Conservation (phyloP, 352 stramenopile species). For the Hyaloperonospora brassicae region DNA sequence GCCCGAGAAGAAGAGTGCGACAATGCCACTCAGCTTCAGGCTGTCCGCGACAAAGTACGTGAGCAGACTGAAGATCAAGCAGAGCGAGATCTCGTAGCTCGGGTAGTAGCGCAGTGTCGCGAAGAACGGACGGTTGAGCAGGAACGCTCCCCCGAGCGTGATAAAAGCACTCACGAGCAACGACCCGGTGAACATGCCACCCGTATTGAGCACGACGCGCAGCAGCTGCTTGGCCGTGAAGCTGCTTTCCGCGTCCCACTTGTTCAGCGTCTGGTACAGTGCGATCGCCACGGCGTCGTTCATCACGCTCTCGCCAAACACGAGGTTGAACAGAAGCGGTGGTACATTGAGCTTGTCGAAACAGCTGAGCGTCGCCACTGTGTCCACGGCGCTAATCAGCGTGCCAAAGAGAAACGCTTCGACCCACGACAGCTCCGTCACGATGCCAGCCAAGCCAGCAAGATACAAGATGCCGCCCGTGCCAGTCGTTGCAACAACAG, state of each 20-base stretch:
- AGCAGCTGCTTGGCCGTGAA: slow-evolving; percentile 57
- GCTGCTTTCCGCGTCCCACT: slow-evolving; percentile 76
- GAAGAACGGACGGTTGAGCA: slow-evolving; percentile 72
- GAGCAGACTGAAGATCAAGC: slow-evolving; percentile 79
- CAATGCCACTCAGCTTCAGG: slow-evolving; percentile 86
- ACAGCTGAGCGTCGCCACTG: slow-evolving; percentile 87
- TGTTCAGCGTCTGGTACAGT: slow-evolving; percentile 88
- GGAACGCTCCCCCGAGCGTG: slow-evolving; percentile 63
- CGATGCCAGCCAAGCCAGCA: slow-evolving; percentile 44
- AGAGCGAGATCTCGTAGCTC: slow-evolving; percentile 82
- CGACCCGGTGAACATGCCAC: slow-evolving; percentile 74
- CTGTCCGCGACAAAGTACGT: slow-evolving; percentile 80
- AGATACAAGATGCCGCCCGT: slow-evolving; percentile 67
- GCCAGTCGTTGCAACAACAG: slow-evolving; percentile 66
- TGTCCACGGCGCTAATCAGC: slow-evolving; percentile 90
- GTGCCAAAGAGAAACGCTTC: slow-evolving; percentile 89
- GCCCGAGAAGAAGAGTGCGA: slow-evolving; percentile 90
- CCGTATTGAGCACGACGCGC: slow-evolving; percentile 54
- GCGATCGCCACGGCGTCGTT: slow-evolving; percentile 93
- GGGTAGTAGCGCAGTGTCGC: slow-evolving; percentile 69
- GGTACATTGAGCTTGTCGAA: slow-evolving; percentile 87
- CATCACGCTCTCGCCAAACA: slow-evolving; percentile 92
- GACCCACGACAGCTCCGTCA: slow-evolving; percentile 81
- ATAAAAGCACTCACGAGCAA: slow-evolving; percentile 59
- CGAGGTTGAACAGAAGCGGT: slow-evolving; percentile 90